These are phyloP conservation scores for Lachancea sp. DNA, from an alignment of 805 yeast genomes.

Conservation along the genomic window DNA sequence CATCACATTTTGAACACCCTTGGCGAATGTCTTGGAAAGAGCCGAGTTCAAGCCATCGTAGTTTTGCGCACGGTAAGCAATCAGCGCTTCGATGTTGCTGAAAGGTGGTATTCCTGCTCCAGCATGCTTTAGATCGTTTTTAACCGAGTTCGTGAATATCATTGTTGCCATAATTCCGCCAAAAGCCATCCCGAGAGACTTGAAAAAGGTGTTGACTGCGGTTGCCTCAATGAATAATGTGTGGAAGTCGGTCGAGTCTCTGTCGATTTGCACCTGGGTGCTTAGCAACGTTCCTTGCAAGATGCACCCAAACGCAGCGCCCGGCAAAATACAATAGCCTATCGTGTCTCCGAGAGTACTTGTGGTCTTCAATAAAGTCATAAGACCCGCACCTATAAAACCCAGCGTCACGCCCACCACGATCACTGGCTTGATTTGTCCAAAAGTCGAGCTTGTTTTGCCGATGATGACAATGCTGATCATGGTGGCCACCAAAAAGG, in stretches of 20 bases:
- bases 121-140: conserved; percentile 11
- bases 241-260: conserved; percentile 14
- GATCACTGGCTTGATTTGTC: conserved; percentile 33
- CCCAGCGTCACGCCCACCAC: conserved; percentile 30
- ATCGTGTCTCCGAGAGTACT: conserved; percentile 28
- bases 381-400: conserved; percentile 32
- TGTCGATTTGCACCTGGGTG: conserved; percentile 26
- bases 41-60: conserved; percentile 17
- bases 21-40: conserved; percentile 6
- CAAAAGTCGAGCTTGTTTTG: conserved; percentile 29
- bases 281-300: conserved; percentile 32
- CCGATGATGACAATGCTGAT: conserved; percentile 26
- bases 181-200: conserved; percentile 21
- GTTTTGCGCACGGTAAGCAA: conserved; percentile 16
- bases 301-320: conserved; percentile 33
- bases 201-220: conserved; percentile 22
- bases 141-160: conserved; percentile 19
- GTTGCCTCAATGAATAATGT: conserved; percentile 22
- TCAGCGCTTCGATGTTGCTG: conserved; percentile 15
- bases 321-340: conserved; percentile 36
- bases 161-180: conserved; percentile 24
- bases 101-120: conserved; percentile 6
- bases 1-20: conserved; percentile 16
- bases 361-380: conserved; percentile 29
- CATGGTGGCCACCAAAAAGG: conserved; percentile 20